Evolutionary conservation across 2,329 filamentous ascomycete genomes (phyloP).

Genomic region (Scolecobasidium constrictum): DNA sequence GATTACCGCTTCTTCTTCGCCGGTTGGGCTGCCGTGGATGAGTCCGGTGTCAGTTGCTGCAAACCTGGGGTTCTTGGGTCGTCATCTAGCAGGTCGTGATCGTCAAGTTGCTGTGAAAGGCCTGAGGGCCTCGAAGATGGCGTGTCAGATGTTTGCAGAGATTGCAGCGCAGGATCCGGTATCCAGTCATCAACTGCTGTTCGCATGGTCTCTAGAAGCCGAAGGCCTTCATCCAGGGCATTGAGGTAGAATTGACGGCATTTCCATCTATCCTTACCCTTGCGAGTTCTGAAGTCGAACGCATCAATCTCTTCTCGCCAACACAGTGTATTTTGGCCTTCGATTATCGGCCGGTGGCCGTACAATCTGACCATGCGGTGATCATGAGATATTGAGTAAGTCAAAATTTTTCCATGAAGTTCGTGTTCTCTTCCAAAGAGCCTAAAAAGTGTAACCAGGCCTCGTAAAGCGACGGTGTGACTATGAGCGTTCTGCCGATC

Average conservation of each 20-base stretch:
- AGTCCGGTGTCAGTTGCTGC: not conserved
- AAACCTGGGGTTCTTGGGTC: not conserved
- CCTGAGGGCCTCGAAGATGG: conserved; percentile 1
- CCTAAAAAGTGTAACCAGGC: conserved; percentile 6
- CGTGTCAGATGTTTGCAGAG: conserved; percentile 3
- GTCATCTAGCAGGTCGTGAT: conserved; percentile 2
- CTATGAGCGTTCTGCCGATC: conserved; percentile 16
- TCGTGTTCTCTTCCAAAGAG: conserved; percentile 2
- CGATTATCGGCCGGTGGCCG: conserved; percentile 9
- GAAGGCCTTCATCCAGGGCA: conserved; percentile 12
- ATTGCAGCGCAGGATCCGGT: not conserved
- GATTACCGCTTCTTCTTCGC: conserved; percentile 4
- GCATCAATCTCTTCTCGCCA: conserved; percentile 5
- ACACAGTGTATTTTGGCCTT: conserved; percentile 10
- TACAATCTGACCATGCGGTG: conserved; percentile 5
- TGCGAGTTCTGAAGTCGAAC: conserved; percentile 4
- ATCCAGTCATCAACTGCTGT: not conserved
- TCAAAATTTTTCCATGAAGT: conserved; percentile 3
- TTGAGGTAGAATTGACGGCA: conserved; percentile 12
- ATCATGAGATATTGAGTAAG: conserved; percentile 8
- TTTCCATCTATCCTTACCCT: conserved; percentile 13
- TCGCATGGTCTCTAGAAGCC: not conserved
- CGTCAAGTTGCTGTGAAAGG: conserved; percentile 4
- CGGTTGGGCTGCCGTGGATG: not conserved
- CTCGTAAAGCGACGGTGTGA: conserved; percentile 9